Percentiles rank a stretch among this genome's conserved stretches.
Evolutionary conservation across 2,329 filamentous ascomycete genomes (phyloP).

Genomic region (Decorospora gaudefroyi): DNA sequence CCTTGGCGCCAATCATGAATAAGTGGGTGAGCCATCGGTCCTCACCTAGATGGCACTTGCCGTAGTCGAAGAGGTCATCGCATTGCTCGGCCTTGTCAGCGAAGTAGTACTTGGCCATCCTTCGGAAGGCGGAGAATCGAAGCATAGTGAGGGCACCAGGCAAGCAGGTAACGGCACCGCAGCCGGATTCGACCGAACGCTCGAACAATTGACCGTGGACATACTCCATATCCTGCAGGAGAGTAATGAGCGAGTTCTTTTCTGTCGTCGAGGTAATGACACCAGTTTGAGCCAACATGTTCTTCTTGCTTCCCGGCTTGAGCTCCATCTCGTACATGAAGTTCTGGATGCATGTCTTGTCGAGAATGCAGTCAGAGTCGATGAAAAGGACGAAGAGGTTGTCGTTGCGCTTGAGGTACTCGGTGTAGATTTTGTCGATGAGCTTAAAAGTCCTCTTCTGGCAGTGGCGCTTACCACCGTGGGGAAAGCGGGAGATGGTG

Average conservation of each 20-base stretch:
- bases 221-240: constrained; percentile 98
- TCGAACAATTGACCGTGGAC: constrained; percentile 97
- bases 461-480: constrained; percentile 91
- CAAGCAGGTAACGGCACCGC: constrained; percentile 90
- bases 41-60: constrained; percentile 92
- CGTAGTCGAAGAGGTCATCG: constrained; percentile 94
- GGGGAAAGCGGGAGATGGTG: constrained; percentile 88
- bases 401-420: constrained; percentile 85
- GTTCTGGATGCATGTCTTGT: constrained; percentile 89
- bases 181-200: constrained; percentile 90
- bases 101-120: constrained; percentile 98
- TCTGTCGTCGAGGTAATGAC: constrained; percentile 94
- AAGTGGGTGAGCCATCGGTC: constrained; percentile 97
- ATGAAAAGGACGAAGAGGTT: constrained; percentile 96
- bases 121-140: constrained; percentile 91
- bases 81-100: constrained; percentile 95
- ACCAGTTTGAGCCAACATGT: constrained; percentile 97
- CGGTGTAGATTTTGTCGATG: constrained; percentile 87
- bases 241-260: constrained; percentile 84
- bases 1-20: constrained; percentile 96
- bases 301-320: constrained; percentile 85
- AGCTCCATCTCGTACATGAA: constrained; percentile 99
- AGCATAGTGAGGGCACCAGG: constrained; percentile 95
- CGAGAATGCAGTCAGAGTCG: constrained; percentile 94
- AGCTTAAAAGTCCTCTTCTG: constrained; percentile 92